Percentiles rank a stretch among this genome's conserved stretches.
Conservation (phyloP, 495 filamentous ascomycete genomes). For the Penicillium coprophilum region DNA sequence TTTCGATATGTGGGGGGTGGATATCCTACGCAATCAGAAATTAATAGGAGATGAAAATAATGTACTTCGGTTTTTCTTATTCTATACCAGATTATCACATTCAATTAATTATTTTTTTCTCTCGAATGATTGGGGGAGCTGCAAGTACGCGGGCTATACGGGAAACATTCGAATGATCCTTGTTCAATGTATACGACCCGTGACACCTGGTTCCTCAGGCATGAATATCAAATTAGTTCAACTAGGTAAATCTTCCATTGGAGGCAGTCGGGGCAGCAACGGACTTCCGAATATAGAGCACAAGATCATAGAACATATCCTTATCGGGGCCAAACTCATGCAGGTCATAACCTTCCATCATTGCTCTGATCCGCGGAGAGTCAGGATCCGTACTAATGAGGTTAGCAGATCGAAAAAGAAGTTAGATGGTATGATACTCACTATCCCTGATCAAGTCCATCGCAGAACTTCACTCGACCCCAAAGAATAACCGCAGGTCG, state of each 20-base stretch:
- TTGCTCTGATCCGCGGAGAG: constrained; percentile 16
- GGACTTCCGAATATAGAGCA: constrained; percentile 17
- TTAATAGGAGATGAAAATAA: background rate
- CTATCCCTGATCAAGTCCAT: constrained; percentile 10
- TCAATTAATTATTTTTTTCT: constrained; percentile 1
- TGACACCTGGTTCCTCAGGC: background rate
- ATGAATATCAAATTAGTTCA: too few relatives aligned
- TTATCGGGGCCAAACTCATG: constrained; percentile 15
- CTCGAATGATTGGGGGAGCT: constrained; percentile 7
- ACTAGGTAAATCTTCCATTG: background rate
- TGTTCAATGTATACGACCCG: background rate
- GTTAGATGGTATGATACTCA: background rate
- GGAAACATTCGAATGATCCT: constrained; percentile 5
- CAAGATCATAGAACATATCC: constrained; percentile 9
- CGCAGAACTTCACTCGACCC: constrained; percentile 11
- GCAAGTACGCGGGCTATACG: constrained; percentile 10
- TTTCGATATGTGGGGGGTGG: constrained; percentile 19
- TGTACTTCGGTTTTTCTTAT: background rate
- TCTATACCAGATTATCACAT: background rate
- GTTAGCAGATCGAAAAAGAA: background rate
- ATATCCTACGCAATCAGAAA: background rate
- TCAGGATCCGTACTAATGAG: constrained; percentile 13
- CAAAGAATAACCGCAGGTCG: constrained; percentile 37
- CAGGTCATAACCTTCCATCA: constrained; percentile 20
- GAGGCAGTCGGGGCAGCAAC: background rate